Evolutionary conservation across 2,329 filamentous ascomycete genomes (phyloP).

Genomic region (Annulohypoxylon truncatum): DNA sequence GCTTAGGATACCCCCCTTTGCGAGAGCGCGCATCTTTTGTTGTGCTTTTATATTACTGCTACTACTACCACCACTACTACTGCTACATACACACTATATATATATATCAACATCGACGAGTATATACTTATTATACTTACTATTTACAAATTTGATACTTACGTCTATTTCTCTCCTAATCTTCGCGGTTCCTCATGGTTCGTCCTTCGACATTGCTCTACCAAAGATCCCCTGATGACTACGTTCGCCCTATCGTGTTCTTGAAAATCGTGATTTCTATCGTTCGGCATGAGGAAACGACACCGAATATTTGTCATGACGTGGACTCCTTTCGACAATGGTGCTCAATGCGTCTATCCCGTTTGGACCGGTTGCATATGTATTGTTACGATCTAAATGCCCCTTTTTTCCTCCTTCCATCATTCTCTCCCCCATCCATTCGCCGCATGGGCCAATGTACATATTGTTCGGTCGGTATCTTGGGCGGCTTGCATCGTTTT

Average conservation of each 20-base stretch:
- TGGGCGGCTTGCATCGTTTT: conserved; percentile 37
- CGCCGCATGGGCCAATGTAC: background rate
- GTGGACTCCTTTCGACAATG: background rate
- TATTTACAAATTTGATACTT: conserved; percentile 34
- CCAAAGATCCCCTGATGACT: background rate
- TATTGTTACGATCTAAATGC: conserved; percentile 11
- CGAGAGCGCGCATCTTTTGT: conserved; percentile 25
- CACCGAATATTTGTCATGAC: background rate
- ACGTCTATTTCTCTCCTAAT: background rate
- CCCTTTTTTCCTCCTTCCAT: background rate
- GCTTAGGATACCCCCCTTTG: conserved; percentile 39
- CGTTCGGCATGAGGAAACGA: background rate
- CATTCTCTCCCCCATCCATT: background rate
- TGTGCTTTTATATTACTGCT: conserved; percentile 13
- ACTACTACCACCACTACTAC: conserved; percentile 6
- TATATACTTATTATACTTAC: conserved; percentile 28
- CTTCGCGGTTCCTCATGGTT: background rate
- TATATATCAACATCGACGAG: conserved; percentile 29
- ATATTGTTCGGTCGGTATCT: conserved; percentile 18
- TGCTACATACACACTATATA: conserved; percentile 29
- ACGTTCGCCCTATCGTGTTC: background rate
- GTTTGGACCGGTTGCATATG: conserved; percentile 27
- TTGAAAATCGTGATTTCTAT: conserved; percentile 7
- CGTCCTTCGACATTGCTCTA: background rate
- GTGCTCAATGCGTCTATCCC: background rate